These are phyloP conservation scores for Podospora fimiseda DNA, from an alignment of 495 filamentous ascomycete genomes.

Conservation along the genomic window DNA sequence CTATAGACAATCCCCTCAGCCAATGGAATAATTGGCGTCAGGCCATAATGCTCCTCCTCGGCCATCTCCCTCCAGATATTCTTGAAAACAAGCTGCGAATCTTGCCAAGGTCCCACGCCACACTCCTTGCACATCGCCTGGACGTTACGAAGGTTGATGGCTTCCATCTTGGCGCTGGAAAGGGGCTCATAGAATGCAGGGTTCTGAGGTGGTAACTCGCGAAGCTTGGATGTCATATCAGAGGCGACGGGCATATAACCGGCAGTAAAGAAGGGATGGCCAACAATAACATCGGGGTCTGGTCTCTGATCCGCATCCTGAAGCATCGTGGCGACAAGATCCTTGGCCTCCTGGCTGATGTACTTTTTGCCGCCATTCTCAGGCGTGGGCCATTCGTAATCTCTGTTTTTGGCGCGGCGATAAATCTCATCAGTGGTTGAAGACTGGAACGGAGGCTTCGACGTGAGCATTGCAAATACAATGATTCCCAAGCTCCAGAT, in stretches of 20 bases:
- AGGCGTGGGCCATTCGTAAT: constrained; percentile 69
- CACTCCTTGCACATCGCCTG: constrained; percentile 39
- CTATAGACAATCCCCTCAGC: constrained; percentile 62
- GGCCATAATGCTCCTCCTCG: constrained; percentile 61
- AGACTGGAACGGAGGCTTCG: constrained; percentile 84
- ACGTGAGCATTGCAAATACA: constrained; percentile 87
- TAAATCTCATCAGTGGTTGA: constrained; percentile 84
- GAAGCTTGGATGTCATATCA: constrained; percentile 46
- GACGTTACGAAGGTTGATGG: constrained; percentile 30
- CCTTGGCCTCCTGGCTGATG: constrained; percentile 61
- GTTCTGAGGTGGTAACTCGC: constrained; percentile 41
- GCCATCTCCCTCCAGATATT: constrained; percentile 62
- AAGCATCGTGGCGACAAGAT: constrained; percentile 68
- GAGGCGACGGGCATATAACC: constrained; percentile 49
- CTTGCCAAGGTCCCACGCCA: constrained; percentile 45
- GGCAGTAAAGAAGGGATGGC: constrained; percentile 71
- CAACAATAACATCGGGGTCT: constrained; percentile 72
- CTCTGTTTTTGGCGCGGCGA: constrained; percentile 60
- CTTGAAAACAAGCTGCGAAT: constrained; percentile 40
- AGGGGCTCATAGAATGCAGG: constrained; percentile 35
- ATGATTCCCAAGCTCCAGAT: constrained; percentile 97
- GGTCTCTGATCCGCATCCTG: constrained; percentile 68
- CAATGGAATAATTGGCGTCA: constrained; percentile 64
- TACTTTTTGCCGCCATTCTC: constrained; percentile 40
- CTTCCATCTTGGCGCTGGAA: constrained; percentile 12